phyloP scores from a whole-genome alignment of 768 basidiomycete genomes.

The Floccularia luteovirens region DNA sequence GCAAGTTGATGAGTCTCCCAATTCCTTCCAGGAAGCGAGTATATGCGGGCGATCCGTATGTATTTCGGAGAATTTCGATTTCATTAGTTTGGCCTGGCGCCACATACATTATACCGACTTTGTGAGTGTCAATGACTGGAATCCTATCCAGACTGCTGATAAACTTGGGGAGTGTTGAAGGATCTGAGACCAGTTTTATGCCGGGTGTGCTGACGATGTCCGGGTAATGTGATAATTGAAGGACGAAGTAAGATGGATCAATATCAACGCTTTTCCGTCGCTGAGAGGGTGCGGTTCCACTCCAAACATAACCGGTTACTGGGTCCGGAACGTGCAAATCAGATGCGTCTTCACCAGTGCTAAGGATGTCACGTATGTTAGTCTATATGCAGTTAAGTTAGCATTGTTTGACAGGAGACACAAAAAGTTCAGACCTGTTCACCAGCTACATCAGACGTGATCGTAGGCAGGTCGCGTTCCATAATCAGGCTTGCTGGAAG shows the following conservation, averaged over 20 bases:
- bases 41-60: constrained; percentile 91
- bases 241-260: constrained; percentile 78
- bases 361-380: constrained; percentile 18
- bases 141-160: constrained; percentile 70
- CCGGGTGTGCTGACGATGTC: constrained; percentile 30
- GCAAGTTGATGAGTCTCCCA: constrained; percentile 79
- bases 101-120: constrained; percentile 94
- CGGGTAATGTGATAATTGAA: constrained; percentile 74
- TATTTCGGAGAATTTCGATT: constrained; percentile 80
- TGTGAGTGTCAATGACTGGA: constrained; percentile 96
- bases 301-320: constrained; percentile 86
- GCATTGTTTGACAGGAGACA: not conserved
- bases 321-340: constrained; percentile 50
- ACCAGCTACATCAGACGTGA: not conserved
- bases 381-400: constrained; percentile 11
- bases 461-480: constrained; percentile 41
- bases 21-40: constrained; percentile 88
- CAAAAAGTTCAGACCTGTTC: not conserved
- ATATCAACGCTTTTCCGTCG: constrained; percentile 79
- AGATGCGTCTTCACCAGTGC: constrained; percentile 8
- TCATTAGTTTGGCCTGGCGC: constrained; percentile 86
- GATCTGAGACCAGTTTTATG: constrained; percentile 41
- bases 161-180: constrained; percentile 47
- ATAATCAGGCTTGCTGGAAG: constrained; percentile 68
- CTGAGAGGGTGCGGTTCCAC: constrained; percentile 78